Evolutionary conservation across 352 stramenopile species (phyloP).

Genomic region (Globisporangium rhizosaccharum): DNA sequence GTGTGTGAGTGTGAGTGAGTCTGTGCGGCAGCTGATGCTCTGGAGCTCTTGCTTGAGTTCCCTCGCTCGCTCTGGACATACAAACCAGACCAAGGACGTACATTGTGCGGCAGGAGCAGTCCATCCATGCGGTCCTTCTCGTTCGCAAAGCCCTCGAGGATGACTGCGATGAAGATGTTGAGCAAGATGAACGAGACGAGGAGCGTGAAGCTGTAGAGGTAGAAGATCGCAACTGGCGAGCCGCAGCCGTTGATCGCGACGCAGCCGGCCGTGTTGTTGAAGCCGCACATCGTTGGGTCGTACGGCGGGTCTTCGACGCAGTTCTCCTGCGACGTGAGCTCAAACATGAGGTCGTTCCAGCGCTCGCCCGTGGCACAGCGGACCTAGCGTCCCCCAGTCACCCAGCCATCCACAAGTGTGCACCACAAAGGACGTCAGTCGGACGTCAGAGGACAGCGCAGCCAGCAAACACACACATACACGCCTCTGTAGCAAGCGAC

Average conservation of each 20-base stretch:
- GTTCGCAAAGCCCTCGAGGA: constrained; percentile 87
- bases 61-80: too few relatives aligned
- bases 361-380: constrained; percentile 89
- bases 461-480: background rate
- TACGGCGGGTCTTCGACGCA: constrained; percentile 42
- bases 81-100: constrained; percentile 15
- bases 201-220: constrained; percentile 87
- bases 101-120: constrained; percentile 47
- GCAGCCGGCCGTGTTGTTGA: constrained; percentile 43
- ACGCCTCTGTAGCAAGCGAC: background rate
- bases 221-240: constrained; percentile 53
- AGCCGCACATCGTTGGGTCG: constrained; percentile 53
- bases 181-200: constrained; percentile 87
- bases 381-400: constrained; percentile 42
- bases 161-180: constrained; percentile 91
- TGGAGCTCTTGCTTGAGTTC: too few relatives aligned
- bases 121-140: constrained; percentile 61
- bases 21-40: background rate
- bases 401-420: constrained; percentile 5
- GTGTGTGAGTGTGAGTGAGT: background rate
- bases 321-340: constrained; percentile 51
- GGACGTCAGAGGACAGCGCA: background rate
- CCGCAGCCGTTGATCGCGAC: constrained; percentile 66
- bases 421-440: constrained; percentile 3
- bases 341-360: constrained; percentile 91